Conservation (phyloP, 2,329 filamentous ascomycete genomes). For the Aphanoascus verrucosus region DNA sequence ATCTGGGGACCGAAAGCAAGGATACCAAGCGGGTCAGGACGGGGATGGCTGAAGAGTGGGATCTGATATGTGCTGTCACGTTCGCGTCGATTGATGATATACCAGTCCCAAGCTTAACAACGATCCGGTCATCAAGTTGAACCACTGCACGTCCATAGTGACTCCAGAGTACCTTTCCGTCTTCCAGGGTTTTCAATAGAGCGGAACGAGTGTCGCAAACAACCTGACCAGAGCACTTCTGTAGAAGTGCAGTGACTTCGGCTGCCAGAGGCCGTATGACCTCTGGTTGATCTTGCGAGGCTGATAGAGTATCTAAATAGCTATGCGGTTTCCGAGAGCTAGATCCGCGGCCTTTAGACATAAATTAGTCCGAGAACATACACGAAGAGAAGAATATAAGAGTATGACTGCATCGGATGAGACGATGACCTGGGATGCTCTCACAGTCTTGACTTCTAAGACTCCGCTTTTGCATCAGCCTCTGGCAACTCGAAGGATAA, state of each 20-base stretch:
- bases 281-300: conserved; percentile 1
- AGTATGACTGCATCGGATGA: neutral
- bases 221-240: neutral
- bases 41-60: conserved; percentile 3
- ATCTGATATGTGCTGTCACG: conserved; percentile 7
- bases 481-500: conserved; percentile 5
- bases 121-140: conserved; percentile 8
- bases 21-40: conserved; percentile 6
- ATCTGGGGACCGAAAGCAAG: conserved; percentile 1
- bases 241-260: conserved; percentile 13
- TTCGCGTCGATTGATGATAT: conserved; percentile 6
- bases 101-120: conserved; percentile 12
- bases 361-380: neutral
- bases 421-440: too few relatives aligned
- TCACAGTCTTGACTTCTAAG: conserved; percentile 13
- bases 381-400: neutral
- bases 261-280: conserved; percentile 12
- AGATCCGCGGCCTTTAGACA: conserved; percentile 2
- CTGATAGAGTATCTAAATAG: neutral
- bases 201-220: conserved; percentile 6
- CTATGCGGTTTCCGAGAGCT: neutral
- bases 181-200: conserved; percentile 6
- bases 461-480: conserved; percentile 6
- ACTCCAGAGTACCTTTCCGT: conserved; percentile 8
- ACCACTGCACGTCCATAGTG: conserved; percentile 11